phyloP scores from a whole-genome alignment of 139 green algal genomes.

The Chlamydomonas schloesseri region DNA sequence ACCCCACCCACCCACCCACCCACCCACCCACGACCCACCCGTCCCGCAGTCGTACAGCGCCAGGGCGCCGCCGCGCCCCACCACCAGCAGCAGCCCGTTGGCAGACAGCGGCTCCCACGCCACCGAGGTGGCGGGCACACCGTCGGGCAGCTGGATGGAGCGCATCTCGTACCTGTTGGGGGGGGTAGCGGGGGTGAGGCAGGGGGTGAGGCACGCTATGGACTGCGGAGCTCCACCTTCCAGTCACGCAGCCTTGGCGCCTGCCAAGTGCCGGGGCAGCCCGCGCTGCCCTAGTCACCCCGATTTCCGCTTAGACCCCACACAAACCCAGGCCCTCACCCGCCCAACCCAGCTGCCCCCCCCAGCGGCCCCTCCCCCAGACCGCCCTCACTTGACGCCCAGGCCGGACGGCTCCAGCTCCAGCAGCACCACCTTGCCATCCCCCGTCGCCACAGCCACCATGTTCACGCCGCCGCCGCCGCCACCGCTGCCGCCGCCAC shows the following conservation, averaged over 20 bases:
- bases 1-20: too few species aligned
- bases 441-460: neutral
- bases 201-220: too few species aligned
- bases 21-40: neutral
- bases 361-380: too few species aligned
- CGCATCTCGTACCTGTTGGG: too few species aligned
- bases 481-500: neutral
- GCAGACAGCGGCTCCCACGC: slow-evolving; percentile 28
- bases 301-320: too few species aligned
- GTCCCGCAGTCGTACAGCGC: slow-evolving; percentile 18
- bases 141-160: neutral
- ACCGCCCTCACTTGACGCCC: neutral
- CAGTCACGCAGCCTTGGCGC: too few species aligned
- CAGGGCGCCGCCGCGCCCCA: slow-evolving; percentile 1
- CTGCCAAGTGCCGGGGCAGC: too few species aligned
- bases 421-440: neutral
- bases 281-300: too few species aligned
- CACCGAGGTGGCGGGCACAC: neutral
- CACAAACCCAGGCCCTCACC: too few species aligned
- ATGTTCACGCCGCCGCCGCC: neutral
- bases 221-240: too few species aligned
- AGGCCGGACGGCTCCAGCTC: slow-evolving; percentile 19
- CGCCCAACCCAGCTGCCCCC: too few species aligned
- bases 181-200: too few species aligned
- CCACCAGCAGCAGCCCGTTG: slow-evolving; percentile 36